Evolutionary conservation across 192 early-diverging fungal genomes (phyloP).

Genomic region (Anaeromyces robustus): DNA sequence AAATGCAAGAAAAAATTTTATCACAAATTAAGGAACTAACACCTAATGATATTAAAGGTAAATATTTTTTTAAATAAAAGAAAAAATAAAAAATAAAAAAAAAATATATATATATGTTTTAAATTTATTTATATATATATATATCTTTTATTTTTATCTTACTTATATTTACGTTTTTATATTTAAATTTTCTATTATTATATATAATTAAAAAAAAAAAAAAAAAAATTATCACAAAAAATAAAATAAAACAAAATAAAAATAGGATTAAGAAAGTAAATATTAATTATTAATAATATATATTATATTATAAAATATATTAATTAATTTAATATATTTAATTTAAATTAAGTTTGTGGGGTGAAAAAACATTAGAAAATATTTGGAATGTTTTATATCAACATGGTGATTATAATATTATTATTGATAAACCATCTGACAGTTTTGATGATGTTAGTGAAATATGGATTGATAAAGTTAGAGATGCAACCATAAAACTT

Average conservation of each 20-base stretch:
- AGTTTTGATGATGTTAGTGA: conserved; percentile 3
- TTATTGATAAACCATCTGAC: background rate
- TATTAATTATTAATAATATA: too few species aligned
- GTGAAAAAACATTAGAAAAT: conserved; percentile 1
- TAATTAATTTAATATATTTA: too few species aligned
- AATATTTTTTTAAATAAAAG: background rate
- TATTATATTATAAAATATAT: too few species aligned
- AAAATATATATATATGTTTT: background rate
- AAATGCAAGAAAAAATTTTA: background rate
- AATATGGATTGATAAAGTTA: conserved; percentile 4
- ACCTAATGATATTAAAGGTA: background rate
- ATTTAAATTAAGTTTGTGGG: background rate
- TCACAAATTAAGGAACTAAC: background rate
- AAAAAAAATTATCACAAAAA: too few species aligned
- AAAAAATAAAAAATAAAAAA: background rate
- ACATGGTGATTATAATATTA: conserved; percentile 2
- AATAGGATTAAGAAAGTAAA: too few species aligned
- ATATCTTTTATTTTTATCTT: too few species aligned
- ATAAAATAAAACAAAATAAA: too few species aligned
- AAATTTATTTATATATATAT: too few species aligned
- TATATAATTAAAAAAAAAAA: too few species aligned
- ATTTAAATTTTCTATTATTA: too few species aligned
- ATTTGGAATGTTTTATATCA: conserved; percentile 5
- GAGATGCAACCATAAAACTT: background rate
- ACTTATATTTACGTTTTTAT: too few species aligned